Conservation (phyloP, 129 eudicot species). For the Flaveria sonorensis region DNA sequence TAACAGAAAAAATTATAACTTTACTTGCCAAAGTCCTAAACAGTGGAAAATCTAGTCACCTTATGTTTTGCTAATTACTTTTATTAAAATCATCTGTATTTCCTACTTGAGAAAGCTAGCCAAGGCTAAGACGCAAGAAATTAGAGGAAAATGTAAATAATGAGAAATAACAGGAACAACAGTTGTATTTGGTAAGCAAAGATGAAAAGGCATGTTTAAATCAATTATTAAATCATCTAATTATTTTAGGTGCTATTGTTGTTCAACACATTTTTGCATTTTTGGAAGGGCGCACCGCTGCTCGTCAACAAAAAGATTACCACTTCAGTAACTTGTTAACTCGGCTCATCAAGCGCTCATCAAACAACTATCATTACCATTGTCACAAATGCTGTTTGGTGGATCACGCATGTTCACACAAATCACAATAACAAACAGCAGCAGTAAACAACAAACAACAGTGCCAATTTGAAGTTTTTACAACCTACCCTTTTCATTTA, state of each 20-base stretch:
- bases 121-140: background rate
- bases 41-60: background rate
- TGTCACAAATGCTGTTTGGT: background rate
- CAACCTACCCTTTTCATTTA: too few species aligned
- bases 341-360: background rate
- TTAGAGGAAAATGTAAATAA: background rate
- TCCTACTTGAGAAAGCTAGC: background rate
- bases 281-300: background rate
- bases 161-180: background rate
- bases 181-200: background rate
- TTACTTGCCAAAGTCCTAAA: conserved; percentile 3
- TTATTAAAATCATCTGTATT: background rate
- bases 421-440: background rate
- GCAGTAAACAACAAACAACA: background rate
- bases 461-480: too few species aligned
- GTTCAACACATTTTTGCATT: background rate
- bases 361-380: background rate
- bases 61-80: conserved; percentile 13
- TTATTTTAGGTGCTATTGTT: background rate
- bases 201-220: background rate
- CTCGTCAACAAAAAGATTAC: background rate
- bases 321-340: background rate
- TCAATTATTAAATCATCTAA: background rate
- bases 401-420: background rate
- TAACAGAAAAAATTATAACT: background rate